Percentiles rank a stretch among this genome's conserved stretches.
These are phyloP conservation scores for Aspergillus carbonarius DNA, from an alignment of 2,329 filamentous ascomycete species.

Conservation along the genomic window DNA sequence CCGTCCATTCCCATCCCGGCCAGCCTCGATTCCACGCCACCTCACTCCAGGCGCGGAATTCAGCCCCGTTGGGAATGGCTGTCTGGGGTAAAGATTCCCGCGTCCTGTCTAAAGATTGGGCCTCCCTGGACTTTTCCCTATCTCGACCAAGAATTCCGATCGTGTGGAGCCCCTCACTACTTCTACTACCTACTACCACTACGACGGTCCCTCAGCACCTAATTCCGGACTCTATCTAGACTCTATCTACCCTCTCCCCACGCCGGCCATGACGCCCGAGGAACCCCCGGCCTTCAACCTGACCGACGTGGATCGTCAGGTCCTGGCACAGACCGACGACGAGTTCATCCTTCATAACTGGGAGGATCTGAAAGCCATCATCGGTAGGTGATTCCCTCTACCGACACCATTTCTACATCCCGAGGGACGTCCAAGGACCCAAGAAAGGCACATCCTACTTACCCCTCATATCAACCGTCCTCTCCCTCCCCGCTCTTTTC, in stretches of 20 bases:
- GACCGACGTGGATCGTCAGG: constrained; percentile 49
- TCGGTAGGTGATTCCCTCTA: constrained; percentile 41
- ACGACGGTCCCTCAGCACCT: not conserved
- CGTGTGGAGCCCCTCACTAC: not conserved
- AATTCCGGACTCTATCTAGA: not conserved
- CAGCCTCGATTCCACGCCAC: not conserved
- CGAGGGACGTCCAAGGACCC: too few relatives aligned
- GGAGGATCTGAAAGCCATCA: constrained; percentile 53
- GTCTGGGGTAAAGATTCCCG: constrained; percentile 18
- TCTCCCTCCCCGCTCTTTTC: not conserved
- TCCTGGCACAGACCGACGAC: constrained; percentile 53
- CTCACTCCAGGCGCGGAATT: not conserved
- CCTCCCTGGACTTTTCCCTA: constrained; percentile 6
- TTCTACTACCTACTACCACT: too few relatives aligned
- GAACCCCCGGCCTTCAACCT: constrained; percentile 46
- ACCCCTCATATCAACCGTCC: not conserved
- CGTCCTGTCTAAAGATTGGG: not conserved
- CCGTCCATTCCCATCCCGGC: not conserved
- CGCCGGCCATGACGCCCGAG: constrained; percentile 12
- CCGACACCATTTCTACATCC: not conserved
- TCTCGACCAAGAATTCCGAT: constrained; percentile 19
- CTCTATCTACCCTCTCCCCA: not conserved
- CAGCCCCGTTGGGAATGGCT: constrained; percentile 9
- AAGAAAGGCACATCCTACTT: not conserved
- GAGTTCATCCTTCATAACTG: constrained; percentile 54